Conservation (phyloP, 192 early-diverging fungal genomes). For the Rhizophagus clarus region DNA sequence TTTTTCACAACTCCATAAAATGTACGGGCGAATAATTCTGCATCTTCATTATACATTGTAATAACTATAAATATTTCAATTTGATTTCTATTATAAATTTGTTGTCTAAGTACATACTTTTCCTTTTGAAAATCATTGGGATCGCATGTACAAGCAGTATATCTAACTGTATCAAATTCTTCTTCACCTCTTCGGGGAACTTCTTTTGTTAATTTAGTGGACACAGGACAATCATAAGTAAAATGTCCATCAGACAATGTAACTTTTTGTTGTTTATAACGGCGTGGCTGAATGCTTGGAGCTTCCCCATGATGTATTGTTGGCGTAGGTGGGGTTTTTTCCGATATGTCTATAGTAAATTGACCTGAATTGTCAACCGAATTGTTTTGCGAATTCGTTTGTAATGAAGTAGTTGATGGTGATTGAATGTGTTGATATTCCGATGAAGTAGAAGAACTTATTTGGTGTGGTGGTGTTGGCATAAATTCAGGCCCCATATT, state of each 20-base stretch:
- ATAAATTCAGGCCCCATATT: too few species aligned
- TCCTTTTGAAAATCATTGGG: slow-evolving; percentile 78
- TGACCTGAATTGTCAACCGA: too few species aligned
- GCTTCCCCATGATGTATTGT: neutral
- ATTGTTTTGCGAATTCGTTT: too few species aligned
- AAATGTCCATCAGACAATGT: slow-evolving; percentile 69
- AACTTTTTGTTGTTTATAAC: slow-evolving; percentile 46
- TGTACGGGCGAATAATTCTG: slow-evolving; percentile 85
- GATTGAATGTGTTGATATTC: neutral
- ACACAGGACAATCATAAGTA: slow-evolving; percentile 70
- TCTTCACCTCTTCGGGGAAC: slow-evolving; percentile 57
- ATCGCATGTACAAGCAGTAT: slow-evolving; percentile 89
- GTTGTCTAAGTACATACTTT: slow-evolving; percentile 74
- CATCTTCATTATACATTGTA: slow-evolving; percentile 89
- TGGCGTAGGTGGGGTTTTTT: neutral
- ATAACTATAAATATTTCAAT: slow-evolving; percentile 83
- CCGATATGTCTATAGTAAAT: neutral
- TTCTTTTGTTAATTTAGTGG: slow-evolving; percentile 51
- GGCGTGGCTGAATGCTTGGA: neutral
- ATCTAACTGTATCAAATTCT: slow-evolving; percentile 94
- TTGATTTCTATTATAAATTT: slow-evolving; percentile 49
- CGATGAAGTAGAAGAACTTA: neutral
- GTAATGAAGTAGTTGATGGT: neutral
- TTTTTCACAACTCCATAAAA: slow-evolving; percentile 88
- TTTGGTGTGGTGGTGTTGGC: neutral